Percentiles rank a stretch among this genome's conserved stretches.
Evolutionary conservation across 495 filamentous ascomycete genomes (phyloP).

Genomic region (Darksidea phi): DNA sequence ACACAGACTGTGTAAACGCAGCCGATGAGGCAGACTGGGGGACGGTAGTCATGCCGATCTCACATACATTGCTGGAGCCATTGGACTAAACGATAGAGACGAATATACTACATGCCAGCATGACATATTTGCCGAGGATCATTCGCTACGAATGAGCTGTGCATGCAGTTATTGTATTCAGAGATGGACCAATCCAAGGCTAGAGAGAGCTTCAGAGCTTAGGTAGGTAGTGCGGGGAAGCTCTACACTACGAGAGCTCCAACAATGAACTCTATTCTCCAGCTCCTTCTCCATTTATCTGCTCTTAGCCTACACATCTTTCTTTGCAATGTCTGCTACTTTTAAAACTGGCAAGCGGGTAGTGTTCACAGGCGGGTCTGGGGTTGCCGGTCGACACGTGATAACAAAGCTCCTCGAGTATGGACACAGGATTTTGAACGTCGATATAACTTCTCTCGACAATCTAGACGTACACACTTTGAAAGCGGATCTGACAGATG

Average conservation of each 20-base stretch:
- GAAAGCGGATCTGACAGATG: constrained; percentile 18
- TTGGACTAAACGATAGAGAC: no score
- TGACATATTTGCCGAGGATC: no score
- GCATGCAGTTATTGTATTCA: no score
- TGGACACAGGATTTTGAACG: constrained; percentile 13
- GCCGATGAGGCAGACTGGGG: not conserved
- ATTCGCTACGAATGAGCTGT: no score
- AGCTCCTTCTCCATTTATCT: not conserved
- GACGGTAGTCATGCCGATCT: no score
- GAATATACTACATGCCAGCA: no score
- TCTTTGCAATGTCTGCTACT: not conserved
- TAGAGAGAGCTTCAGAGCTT: no score
- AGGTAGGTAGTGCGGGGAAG: no score
- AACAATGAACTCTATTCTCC: no score
- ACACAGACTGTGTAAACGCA: constrained; percentile 55
- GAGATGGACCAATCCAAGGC: no score
- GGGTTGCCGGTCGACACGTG: constrained; percentile 13
- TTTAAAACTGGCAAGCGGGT: constrained; percentile 2
- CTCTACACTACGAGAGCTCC: no score
- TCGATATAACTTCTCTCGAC: constrained; percentile 10
- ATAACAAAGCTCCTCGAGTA: constrained; percentile 13
- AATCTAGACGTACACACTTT: constrained; percentile 8
- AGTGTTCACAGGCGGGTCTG: constrained; percentile 20
- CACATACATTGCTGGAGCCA: no score
- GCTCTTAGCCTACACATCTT: not conserved